Percentiles rank a stretch among this genome's conserved stretches.
Evolutionary conservation across 768 basidiomycete species (phyloP).

Genomic region (Lanmaoa rubissima): DNA sequence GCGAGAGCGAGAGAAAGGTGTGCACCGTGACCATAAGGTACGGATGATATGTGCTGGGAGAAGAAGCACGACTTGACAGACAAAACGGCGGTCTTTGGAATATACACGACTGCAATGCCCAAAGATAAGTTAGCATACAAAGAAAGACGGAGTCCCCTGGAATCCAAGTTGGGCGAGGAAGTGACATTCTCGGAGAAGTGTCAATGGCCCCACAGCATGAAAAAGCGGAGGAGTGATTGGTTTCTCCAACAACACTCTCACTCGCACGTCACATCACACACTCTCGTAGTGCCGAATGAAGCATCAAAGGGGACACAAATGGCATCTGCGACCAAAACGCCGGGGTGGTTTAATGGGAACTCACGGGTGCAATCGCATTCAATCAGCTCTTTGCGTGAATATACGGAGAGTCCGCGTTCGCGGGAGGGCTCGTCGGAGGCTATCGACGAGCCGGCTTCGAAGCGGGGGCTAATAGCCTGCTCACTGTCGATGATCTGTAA

Average conservation of each 20-base stretch:
- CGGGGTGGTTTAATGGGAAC: constrained; percentile 17
- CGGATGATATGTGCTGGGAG: constrained; percentile 40
- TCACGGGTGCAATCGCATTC: constrained; percentile 26
- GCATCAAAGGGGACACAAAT: background rate
- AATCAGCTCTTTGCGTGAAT: constrained; percentile 24
- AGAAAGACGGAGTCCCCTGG: background rate
- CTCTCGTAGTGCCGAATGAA: background rate
- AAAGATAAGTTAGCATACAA: constrained; percentile 8
- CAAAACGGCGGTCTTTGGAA: constrained; percentile 61
- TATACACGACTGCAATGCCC: constrained; percentile 51
- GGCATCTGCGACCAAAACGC: constrained; percentile 5
- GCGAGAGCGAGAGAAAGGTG: constrained; percentile 62
- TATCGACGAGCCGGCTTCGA: background rate
- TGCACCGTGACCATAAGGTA: constrained; percentile 56
- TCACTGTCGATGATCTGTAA: constrained; percentile 34
- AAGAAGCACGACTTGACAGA: constrained; percentile 58
- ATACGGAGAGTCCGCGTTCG: constrained; percentile 22
- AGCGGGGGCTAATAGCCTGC: background rate
- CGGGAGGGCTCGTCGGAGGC: constrained; percentile 8
- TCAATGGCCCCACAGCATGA: background rate
- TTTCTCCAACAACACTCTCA: background rate
- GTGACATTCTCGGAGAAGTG: background rate
- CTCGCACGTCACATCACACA: background rate
- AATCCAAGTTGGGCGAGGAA: background rate
- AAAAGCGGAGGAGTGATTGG: background rate